Conservation (phyloP, 192 early-diverging fungal genomes). For the Dissophora globulifera region DNA sequence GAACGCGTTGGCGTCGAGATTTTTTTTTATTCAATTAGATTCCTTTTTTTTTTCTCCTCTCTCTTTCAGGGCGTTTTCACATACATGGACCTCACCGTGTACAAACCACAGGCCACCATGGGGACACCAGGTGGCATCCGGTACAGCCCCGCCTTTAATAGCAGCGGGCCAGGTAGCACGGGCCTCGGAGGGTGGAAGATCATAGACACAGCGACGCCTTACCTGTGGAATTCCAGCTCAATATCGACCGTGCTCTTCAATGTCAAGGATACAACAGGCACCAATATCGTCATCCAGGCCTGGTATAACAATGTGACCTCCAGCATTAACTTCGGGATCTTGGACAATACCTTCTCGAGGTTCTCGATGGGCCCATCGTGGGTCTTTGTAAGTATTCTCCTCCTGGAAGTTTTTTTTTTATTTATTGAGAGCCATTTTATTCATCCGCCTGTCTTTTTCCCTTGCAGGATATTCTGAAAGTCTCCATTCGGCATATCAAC, state of each 20-base stretch:
- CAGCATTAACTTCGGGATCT: neutral
- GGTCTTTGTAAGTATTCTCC: neutral
- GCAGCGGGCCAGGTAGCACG: neutral
- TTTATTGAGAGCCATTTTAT: neutral
- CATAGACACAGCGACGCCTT: neutral
- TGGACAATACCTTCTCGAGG: neutral
- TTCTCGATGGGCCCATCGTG: neutral
- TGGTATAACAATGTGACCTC: neutral
- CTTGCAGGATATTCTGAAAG: neutral
- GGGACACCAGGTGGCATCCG: neutral
- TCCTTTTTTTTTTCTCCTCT: neutral
- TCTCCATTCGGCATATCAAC: neutral
- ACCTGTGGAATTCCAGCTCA: neutral
- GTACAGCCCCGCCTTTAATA: neutral
- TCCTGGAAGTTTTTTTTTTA: neutral
- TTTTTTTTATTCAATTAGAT: no score
- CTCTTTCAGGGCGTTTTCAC: conserved; percentile 8
- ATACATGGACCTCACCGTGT: neutral
- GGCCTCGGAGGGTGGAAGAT: conserved; percentile 9
- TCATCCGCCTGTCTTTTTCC: neutral
- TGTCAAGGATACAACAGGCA: neutral
- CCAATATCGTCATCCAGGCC: neutral
- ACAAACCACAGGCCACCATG: neutral
- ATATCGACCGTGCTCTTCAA: neutral
- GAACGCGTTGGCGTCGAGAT: no score